Evolutionary conservation across 2,329 filamentous ascomycete species (phyloP), one percentile per base, ranked within the genome.

Genomic region (Magnaporthales sp.): DNA sequence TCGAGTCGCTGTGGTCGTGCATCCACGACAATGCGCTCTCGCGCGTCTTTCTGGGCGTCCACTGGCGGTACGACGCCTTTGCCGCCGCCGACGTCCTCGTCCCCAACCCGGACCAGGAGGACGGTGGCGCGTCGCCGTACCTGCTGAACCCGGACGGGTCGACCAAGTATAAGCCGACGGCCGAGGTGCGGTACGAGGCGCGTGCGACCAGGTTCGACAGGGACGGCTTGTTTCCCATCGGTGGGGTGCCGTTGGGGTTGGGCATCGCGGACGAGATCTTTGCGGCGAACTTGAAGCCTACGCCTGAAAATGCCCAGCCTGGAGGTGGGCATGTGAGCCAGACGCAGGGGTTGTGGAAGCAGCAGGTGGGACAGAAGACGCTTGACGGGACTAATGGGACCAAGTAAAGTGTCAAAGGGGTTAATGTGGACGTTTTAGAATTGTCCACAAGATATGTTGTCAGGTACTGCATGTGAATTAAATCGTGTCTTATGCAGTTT

Each of bases 1-100:
- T 67, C 58, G n/a, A 38, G 15, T 67, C 66, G 66, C 51, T 67
- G 66, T 67, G 66, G 66, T 67, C 66, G n/a, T 19, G 64, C 62
- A 67, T 67, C 63, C 66, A 67, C 32, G 62, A 65, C 30, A 67
- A 67, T 24, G 62, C 66, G 6, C 51, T 67, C 61, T 67, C 66
- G 26, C 66, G 66, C 66, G 51, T 67, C 62, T 67, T 30, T 13
- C 62, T 67, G 2, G 66, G 66, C 62, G 66, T 67, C 46, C 66
- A 67, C 66, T 67, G 66, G 66, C 66, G 66, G 19, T 67, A 65
- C 60, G 66, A 67, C 51, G 66, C 66, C 46, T 63, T 60, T 11
- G 56, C 56, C 56, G 56, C 56, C 22, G 7, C 46, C 32, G 66
- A 67, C 58, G 66, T 65, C 15, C 66, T 67, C n/a, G 62, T 67